Evolutionary conservation across 768 basidiomycete species (phyloP).

Genomic region (Russula emetica): DNA sequence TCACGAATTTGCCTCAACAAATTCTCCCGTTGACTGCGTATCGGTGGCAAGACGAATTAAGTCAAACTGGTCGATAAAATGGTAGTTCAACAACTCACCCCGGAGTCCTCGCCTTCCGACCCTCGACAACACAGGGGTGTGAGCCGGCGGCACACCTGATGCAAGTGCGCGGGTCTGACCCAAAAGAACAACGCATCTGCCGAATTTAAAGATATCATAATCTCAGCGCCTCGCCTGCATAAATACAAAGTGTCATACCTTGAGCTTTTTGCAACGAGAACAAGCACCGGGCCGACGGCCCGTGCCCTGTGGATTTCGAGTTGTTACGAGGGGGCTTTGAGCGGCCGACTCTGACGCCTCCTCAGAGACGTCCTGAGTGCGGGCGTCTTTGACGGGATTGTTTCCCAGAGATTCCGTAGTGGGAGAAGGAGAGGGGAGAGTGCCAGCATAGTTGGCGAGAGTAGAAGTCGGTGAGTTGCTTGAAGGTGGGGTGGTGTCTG

Average conservation of each 20-base stretch:
- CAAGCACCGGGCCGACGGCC: slow-evolving; percentile 30
- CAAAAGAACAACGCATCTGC: slow-evolving; percentile 26
- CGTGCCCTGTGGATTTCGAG: background rate
- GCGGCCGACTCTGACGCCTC: background rate
- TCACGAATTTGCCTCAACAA: slow-evolving; percentile 35
- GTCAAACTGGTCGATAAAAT: background rate
- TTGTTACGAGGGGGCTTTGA: slow-evolving; percentile 1
- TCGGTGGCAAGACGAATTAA: background rate
- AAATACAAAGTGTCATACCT: slow-evolving; percentile 25
- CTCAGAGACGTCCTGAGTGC: background rate
- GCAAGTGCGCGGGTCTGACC: slow-evolving; percentile 18
- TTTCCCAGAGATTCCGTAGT: background rate
- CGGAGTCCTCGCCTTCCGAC: slow-evolving; percentile 36
- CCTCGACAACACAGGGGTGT: slow-evolving; percentile 34
- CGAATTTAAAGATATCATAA: background rate
- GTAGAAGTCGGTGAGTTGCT: slow-evolving; percentile 15
- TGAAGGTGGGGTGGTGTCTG: slow-evolving; percentile 11
- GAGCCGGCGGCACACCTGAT: slow-evolving; percentile 29
- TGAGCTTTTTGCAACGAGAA: slow-evolving; percentile 32
- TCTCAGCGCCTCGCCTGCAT: background rate
- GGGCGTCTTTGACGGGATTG: background rate
- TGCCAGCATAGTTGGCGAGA: background rate
- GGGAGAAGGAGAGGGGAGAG: slow-evolving; percentile 4
- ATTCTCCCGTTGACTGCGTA: slow-evolving; percentile 32
- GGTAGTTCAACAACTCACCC: slow-evolving; percentile 28